Percentiles rank a stretch among this genome's conserved stretches.
These are phyloP conservation scores for Penicillium sp. DNA, from an alignment of 2,329 filamentous ascomycete genomes.

Conservation along the genomic window DNA sequence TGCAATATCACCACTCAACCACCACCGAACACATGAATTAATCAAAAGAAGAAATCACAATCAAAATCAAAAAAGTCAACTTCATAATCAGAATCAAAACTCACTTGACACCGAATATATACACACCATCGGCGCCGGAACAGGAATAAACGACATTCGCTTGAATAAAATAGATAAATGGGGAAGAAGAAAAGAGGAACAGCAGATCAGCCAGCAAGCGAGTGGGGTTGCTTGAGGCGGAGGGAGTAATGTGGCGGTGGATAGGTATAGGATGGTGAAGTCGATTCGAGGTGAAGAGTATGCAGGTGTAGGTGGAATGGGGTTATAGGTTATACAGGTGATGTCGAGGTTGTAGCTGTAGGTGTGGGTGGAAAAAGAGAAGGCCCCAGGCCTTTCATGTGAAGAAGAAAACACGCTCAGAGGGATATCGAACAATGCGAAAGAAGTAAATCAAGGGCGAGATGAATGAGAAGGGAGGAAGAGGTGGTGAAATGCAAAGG, in stretches of 20 bases:
- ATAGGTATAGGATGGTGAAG: neutral
- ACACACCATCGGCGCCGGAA: neutral
- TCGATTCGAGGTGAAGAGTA: neutral
- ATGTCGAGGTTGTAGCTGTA: slow-evolving; percentile 8
- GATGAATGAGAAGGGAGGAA: slow-evolving; percentile 16
- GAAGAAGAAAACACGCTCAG: slow-evolving; percentile 32
- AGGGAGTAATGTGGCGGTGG: neutral
- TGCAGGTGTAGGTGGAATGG: neutral
- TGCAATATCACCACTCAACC: slow-evolving; percentile 20
- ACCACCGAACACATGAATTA: neutral
- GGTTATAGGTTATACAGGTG: slow-evolving; percentile 4
- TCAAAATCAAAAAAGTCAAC: neutral
- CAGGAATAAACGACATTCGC: neutral
- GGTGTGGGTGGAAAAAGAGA: slow-evolving; percentile 19
- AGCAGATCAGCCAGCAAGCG: neutral
- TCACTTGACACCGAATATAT: neutral
- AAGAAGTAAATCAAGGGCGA: slow-evolving; percentile 24
- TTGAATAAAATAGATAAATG: neutral
- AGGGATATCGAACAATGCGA: slow-evolving; percentile 37
- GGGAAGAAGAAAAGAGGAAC: neutral
- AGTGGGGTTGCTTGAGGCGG: neutral
- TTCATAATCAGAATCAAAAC: neutral
- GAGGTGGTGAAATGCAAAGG: slow-evolving; percentile 5
- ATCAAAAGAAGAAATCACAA: no score
- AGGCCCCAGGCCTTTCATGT: slow-evolving; percentile 33